phyloP scores from a whole-genome alignment of 257 asterid species.

The Asclepias syriaca region DNA sequence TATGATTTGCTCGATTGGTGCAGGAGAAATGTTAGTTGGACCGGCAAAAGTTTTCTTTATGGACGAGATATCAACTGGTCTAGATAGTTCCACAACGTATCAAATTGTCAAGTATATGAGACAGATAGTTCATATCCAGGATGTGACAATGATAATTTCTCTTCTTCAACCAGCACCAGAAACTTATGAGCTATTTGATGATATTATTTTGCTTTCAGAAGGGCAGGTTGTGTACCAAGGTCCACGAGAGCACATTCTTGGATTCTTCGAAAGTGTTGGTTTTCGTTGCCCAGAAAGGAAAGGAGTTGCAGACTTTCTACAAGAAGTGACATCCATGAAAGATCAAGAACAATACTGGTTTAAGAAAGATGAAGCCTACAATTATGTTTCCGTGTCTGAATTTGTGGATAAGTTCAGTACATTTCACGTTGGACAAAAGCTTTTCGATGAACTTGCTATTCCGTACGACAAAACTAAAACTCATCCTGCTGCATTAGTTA shows the following conservation, averaged over 20 bases:
- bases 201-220: conserved; percentile 74
- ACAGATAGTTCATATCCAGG: conserved; percentile 93
- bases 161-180: conserved; percentile 98
- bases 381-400: conserved; percentile 54
- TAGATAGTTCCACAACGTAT: conserved; percentile 89
- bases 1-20: conserved; percentile 14
- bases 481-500: conserved; percentile 96
- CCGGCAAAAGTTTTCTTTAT: conserved; percentile 93
- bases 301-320: conserved; percentile 90
- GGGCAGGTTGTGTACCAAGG: conserved; percentile 84
- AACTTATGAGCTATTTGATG: conserved; percentile 85
- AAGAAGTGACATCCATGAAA: conserved; percentile 85
- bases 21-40: conserved; percentile 97
- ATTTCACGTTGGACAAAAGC: conserved; percentile 62
- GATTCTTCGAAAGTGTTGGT: conserved; percentile 77
- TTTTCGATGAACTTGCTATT: conserved; percentile 57
- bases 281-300: conserved; percentile 92
- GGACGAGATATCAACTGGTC: conserved; percentile 99
- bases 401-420: conserved; percentile 59
- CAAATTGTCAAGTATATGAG: conserved; percentile 80
- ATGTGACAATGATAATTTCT: conserved; percentile 82
- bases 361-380: conserved; percentile 59
- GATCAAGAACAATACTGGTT: conserved; percentile 95
- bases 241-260: conserved; percentile 75
- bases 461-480: conserved; percentile 62